Conservation (phyloP, 495 filamentous ascomycete species). For the Penicillium paradoxum region DNA sequence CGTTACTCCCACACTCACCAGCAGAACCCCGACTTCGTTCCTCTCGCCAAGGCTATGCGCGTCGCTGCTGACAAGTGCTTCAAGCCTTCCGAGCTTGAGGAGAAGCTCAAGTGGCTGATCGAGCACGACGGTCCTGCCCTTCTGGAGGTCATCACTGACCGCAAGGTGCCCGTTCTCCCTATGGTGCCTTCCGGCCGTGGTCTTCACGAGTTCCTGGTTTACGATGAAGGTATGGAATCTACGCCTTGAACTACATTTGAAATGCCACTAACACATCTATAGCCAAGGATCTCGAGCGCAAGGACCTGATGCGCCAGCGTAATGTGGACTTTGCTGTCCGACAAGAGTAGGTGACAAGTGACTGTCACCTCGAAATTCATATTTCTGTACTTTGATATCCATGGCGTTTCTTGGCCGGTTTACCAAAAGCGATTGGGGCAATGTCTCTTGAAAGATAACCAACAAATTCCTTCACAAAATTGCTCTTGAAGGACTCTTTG, state of each 20-base stretch:
- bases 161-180: constrained; percentile 96
- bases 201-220: constrained; percentile 90
- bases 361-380: constrained; percentile 26
- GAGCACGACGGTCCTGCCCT: constrained; percentile 73
- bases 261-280: constrained; percentile 24
- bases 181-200: constrained; percentile 89
- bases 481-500: constrained; percentile 1
- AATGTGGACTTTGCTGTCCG: constrained; percentile 40
- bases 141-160: constrained; percentile 56
- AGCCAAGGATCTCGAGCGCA: constrained; percentile 72
- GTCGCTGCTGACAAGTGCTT: constrained; percentile 61
- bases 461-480: constrained; percentile 7
- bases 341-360: constrained; percentile 13
- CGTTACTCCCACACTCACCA: constrained; percentile 91
- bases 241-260: neutral
- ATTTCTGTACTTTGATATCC: constrained; percentile 41
- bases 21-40: constrained; percentile 82
- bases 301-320: constrained; percentile 65
- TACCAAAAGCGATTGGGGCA: constrained; percentile 35
- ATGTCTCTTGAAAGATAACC: constrained; percentile 14
- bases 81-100: constrained; percentile 66
- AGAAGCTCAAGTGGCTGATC: constrained; percentile 83
- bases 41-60: constrained; percentile 79
- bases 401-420: constrained; percentile 44
- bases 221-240: constrained; percentile 63